phyloP scores from a whole-genome alignment of 352 stramenopile species.

The Saprolegnia diclina region DNA sequence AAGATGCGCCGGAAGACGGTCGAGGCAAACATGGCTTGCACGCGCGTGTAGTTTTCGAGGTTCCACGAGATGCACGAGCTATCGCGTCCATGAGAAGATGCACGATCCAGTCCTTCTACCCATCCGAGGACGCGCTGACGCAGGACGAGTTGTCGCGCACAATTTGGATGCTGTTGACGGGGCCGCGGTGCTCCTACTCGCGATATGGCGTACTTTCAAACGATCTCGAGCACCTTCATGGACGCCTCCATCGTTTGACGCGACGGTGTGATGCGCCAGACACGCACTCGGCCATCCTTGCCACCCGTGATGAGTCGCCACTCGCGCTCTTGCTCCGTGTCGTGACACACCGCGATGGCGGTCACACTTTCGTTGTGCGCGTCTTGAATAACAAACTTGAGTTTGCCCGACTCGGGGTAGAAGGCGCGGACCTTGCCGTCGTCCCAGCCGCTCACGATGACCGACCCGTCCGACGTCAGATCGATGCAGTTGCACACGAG shows the following conservation, averaged over 20 bases:
- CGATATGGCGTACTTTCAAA: background rate
- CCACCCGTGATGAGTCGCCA: constrained; percentile 93
- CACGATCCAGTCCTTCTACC: constrained; percentile 24
- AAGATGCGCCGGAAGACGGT: constrained; percentile 91
- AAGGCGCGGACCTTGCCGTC: constrained; percentile 97
- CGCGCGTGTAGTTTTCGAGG: constrained; percentile 86
- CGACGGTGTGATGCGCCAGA: constrained; percentile 90
- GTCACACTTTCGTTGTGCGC: constrained; percentile 94
- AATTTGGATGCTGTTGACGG: constrained; percentile 89
- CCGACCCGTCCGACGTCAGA: constrained; percentile 79
- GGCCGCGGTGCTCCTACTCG: constrained; percentile 87
- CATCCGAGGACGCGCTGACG: constrained; percentile 71
- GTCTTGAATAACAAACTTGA: constrained; percentile 97
- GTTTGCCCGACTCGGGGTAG: constrained; percentile 92
- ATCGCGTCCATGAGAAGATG: background rate
- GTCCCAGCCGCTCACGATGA: constrained; percentile 94
- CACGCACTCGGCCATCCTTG: constrained; percentile 89
- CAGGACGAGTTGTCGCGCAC: constrained; percentile 64
- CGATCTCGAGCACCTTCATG: constrained; percentile 44
- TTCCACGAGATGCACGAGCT: constrained; percentile 96
- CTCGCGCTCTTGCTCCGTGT: constrained; percentile 46
- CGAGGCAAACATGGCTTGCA: constrained; percentile 93
- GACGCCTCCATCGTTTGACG: constrained; percentile 94
- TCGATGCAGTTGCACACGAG: constrained; percentile 94
- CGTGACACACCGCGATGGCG: constrained; percentile 84